Evolutionary conservation across 116 monocot species (phyloP).

Genomic region (Dioscorea cayenensis): DNA sequence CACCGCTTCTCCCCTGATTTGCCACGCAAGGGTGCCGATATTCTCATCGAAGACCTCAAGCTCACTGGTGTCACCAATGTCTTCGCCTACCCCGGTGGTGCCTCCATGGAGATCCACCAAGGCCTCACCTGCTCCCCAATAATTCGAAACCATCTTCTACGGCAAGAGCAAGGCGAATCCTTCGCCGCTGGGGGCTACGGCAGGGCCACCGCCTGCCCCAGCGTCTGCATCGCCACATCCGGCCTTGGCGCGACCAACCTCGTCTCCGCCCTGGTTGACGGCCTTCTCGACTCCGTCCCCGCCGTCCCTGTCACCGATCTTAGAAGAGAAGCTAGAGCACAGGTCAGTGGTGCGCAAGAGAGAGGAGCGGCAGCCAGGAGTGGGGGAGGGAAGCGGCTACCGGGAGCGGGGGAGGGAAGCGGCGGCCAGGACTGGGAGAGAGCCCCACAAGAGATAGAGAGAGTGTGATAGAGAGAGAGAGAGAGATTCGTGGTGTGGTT

Average conservation of each 20-base stretch:
- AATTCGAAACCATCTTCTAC: constrained; percentile 52
- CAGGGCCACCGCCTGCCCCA: constrained; percentile 44
- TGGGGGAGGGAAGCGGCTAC: too few species aligned
- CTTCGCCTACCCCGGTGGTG: constrained; percentile 63
- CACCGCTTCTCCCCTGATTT: constrained; percentile 26
- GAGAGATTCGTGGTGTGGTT: too few species aligned
- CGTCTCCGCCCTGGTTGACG: constrained; percentile 62
- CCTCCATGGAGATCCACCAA: constrained; percentile 77
- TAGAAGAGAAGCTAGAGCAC: too few species aligned
- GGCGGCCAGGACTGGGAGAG: too few species aligned
- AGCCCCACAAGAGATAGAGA: too few species aligned
- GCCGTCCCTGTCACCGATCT: constrained; percentile 63
- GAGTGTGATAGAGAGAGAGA: too few species aligned
- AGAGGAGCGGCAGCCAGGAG: too few species aligned
- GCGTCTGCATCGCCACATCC: constrained; percentile 68
- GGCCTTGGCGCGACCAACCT: constrained; percentile 75
- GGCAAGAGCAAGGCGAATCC: constrained; percentile 66
- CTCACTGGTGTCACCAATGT: constrained; percentile 48
- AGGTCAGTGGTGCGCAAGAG: too few species aligned
- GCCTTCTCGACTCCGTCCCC: constrained; percentile 60
- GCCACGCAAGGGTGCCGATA: constrained; percentile 62
- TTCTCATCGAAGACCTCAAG: constrained; percentile 63
- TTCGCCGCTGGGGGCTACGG: constrained; percentile 60
- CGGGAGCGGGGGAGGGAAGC: too few species aligned
- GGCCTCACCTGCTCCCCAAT: constrained; percentile 57